Evolutionary conservation across 495 filamentous ascomycete genomes (phyloP).

Genomic region (Aspergillus haitiensis): DNA sequence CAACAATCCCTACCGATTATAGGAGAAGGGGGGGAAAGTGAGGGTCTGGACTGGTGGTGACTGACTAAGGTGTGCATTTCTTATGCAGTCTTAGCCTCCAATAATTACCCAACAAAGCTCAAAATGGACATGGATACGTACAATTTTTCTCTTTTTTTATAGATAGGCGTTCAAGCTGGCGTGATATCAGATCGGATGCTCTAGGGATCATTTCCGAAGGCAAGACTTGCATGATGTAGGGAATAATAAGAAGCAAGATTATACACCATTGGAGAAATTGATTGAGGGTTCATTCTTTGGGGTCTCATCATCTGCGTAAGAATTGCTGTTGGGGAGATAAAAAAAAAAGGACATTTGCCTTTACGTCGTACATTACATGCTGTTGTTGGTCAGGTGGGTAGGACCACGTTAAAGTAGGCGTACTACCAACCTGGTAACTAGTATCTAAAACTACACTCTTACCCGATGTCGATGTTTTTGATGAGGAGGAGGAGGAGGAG

Average conservation of each 20-base stretch:
- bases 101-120: too few relatives aligned
- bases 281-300: background rate
- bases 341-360: background rate
- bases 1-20: too few relatives aligned
- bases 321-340: background rate
- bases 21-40: too few relatives aligned
- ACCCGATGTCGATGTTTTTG: too few relatives aligned
- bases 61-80: too few relatives aligned
- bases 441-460: too few relatives aligned
- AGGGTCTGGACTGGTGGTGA: too few relatives aligned
- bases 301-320: background rate
- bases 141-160: background rate
- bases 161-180: background rate
- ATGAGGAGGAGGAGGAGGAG: too few relatives aligned
- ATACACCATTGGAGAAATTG: background rate
- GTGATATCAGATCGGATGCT: slow-evolving; percentile 1
- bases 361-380: background rate
- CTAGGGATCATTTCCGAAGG: background rate
- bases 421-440: too few relatives aligned
- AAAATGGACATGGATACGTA: too few relatives aligned
- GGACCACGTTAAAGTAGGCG: background rate
- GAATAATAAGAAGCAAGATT: background rate
- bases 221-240: background rate
- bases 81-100: too few relatives aligned
- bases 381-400: background rate